Percentiles rank a stretch among this genome's conserved stretches.
phyloP scores from a whole-genome alignment of 2,329 filamentous ascomycete genomes.

The Aspergillus felis region DNA sequence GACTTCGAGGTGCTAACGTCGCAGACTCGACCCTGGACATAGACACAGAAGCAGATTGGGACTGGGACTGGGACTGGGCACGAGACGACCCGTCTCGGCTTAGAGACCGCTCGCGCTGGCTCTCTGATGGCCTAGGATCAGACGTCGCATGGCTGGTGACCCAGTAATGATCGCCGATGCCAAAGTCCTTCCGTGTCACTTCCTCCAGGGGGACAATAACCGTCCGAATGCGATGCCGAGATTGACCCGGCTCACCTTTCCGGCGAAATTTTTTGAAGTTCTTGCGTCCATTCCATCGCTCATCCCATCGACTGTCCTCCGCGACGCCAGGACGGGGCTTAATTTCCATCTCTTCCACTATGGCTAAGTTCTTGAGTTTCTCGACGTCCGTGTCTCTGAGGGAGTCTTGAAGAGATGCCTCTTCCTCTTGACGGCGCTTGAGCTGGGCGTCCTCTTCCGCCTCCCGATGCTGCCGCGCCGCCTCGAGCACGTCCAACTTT shows the following conservation, averaged over 20 bases:
- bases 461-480: constrained; percentile 53
- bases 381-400: constrained; percentile 66
- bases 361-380: constrained; percentile 67
- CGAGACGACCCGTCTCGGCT: constrained; percentile 4
- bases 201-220: constrained; percentile 70
- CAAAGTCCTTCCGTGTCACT: constrained; percentile 66
- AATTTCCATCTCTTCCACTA: constrained; percentile 73
- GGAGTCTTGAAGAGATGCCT: constrained; percentile 56
- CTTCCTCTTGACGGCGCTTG: constrained; percentile 60
- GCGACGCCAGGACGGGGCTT: constrained; percentile 29
- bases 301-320: constrained; percentile 68
- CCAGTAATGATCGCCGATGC: constrained; percentile 75
- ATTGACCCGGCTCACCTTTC: constrained; percentile 29
- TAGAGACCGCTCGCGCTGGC: constrained; percentile 10
- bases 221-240: constrained; percentile 44
- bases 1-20: constrained; percentile 17
- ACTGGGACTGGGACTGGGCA: constrained; percentile 9
- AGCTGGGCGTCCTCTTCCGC: constrained; percentile 51
- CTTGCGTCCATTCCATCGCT: constrained; percentile 86
- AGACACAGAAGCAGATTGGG: constrained; percentile 15
- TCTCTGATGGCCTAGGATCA: constrained; percentile 20
- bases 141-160: constrained; percentile 37
- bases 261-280: constrained; percentile 85
- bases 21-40: constrained; percentile 18
- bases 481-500: constrained; percentile 65